A percentile compares a stretch with the other conserved stretches of the same genome.
These are phyloP conservation scores for Simplicillium sp. DNA, from an alignment of 2,329 filamentous ascomycete species.

Conservation along the genomic window DNA sequence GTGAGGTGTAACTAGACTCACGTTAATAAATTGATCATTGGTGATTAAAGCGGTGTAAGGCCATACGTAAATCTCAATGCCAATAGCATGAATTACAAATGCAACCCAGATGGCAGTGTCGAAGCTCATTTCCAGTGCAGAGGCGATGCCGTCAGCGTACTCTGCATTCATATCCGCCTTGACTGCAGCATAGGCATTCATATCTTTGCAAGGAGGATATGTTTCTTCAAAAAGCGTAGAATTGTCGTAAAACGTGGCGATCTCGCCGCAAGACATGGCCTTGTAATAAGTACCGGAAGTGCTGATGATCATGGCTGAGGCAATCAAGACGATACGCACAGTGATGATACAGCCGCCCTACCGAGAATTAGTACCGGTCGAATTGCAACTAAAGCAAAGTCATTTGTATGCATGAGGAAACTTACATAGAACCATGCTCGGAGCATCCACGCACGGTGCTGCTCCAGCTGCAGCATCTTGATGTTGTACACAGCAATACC, in stretches of 20 bases:
- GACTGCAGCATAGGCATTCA: slow-evolving; percentile 18
- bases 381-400: neutral
- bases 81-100: slow-evolving; percentile 36
- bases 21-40: slow-evolving; percentile 10
- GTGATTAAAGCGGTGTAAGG: too few species aligned
- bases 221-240: slow-evolving; percentile 12
- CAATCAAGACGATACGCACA: slow-evolving; percentile 32
- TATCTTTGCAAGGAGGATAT: slow-evolving; percentile 34
- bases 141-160: slow-evolving; percentile 19
- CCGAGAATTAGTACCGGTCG: neutral
- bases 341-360: slow-evolving; percentile 40
- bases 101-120: slow-evolving; percentile 42
- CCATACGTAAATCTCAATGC: slow-evolving; percentile 36
- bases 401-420: neutral
- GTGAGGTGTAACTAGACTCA: slow-evolving; percentile 36
- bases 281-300: slow-evolving; percentile 13
- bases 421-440: slow-evolving; percentile 37
- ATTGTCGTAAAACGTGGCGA: slow-evolving; percentile 25
- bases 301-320: slow-evolving; percentile 26
- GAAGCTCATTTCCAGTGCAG: slow-evolving; percentile 35
- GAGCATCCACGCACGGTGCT: slow-evolving; percentile 56
- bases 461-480: slow-evolving; percentile 48
- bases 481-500: slow-evolving; percentile 42
- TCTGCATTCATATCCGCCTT: slow-evolving; percentile 19
- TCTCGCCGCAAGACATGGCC: slow-evolving; percentile 33